Conservation (phyloP, 331 rosid genomes). For the Prunus yedoensis region DNA sequence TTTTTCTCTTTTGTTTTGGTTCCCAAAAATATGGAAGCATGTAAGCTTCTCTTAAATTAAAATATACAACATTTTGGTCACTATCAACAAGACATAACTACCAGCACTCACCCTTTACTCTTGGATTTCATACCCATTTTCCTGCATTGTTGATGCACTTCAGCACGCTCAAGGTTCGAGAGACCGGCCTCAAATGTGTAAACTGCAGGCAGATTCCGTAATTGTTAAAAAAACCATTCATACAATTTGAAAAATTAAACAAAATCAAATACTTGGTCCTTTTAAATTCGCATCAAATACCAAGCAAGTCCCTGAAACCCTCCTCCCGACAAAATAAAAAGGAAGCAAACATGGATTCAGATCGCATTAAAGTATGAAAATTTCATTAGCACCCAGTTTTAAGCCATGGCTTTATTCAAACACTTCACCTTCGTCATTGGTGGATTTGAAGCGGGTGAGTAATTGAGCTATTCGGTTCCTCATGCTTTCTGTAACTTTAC, state of each 20-base stretch:
- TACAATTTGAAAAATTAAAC: not conserved
- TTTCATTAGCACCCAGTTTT: not conserved
- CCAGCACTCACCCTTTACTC: constrained; percentile 78
- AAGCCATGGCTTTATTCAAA: not conserved
- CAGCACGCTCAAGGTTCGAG: constrained; percentile 52
- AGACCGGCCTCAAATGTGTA: constrained; percentile 54
- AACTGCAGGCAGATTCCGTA: constrained; percentile 44
- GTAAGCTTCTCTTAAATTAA: constrained; percentile 5
- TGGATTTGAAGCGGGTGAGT: constrained; percentile 37
- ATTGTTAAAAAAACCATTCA: not conserved
- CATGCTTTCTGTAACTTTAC: constrained; percentile 27
- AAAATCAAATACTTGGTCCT: not conserved
- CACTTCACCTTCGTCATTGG: constrained; percentile 53
- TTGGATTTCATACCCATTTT: constrained; percentile 67
- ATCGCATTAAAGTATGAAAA: not conserved
- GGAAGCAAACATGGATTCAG: not conserved
- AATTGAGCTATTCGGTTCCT: constrained; percentile 29
- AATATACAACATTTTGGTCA: constrained; percentile 11
- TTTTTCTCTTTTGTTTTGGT: not conserved
- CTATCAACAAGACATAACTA: not conserved
- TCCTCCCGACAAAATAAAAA: not conserved
- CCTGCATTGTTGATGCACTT: constrained; percentile 51
- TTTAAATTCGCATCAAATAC: not conserved
- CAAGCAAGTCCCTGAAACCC: not conserved
- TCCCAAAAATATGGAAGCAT: not conserved